These are phyloP conservation scores for Choanephora cucurbitarum DNA, from an alignment of 371 early-diverging fungal species.

Conservation along the genomic window DNA sequence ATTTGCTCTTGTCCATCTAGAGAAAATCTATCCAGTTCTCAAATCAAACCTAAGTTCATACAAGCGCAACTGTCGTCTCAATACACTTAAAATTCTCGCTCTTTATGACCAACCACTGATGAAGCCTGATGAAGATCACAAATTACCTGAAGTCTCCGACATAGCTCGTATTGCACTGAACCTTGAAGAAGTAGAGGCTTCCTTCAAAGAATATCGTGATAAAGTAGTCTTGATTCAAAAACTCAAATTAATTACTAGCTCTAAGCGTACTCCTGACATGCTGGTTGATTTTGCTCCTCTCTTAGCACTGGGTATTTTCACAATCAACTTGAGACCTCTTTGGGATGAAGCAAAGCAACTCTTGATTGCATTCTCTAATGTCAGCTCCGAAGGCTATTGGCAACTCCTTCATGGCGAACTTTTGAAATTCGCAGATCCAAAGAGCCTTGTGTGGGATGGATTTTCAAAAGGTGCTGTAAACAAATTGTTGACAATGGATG, in stretches of 20 bases:
- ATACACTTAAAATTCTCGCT: slow-evolving; percentile 72
- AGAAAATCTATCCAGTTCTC: slow-evolving; percentile 52
- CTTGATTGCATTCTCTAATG: slow-evolving; percentile 56
- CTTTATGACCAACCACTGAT: slow-evolving; percentile 66
- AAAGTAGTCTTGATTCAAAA: slow-evolving; percentile 75
- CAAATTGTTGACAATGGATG: slow-evolving; percentile 22
- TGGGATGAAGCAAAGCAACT: slow-evolving; percentile 78
- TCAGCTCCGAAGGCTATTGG: slow-evolving; percentile 65
- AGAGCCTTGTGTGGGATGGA: slow-evolving; percentile 55
- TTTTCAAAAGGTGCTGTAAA: slow-evolving; percentile 39
- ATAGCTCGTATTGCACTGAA: slow-evolving; percentile 57
- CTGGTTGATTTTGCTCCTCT: slow-evolving; percentile 65
- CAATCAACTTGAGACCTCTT: slow-evolving; percentile 79
- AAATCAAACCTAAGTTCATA: slow-evolving; percentile 65
- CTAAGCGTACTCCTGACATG: slow-evolving; percentile 62
- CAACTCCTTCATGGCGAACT: slow-evolving; percentile 59
- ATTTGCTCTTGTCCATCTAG: slow-evolving; percentile 44
- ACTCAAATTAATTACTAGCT: slow-evolving; percentile 58
- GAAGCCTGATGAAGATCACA: slow-evolving; percentile 43
- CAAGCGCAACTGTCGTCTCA: slow-evolving; percentile 61
- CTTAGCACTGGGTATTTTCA: slow-evolving; percentile 66
- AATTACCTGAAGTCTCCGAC: slow-evolving; percentile 35
- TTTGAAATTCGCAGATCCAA: slow-evolving; percentile 59
- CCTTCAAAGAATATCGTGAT: slow-evolving; percentile 73
- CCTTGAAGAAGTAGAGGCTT: slow-evolving; percentile 66